Percentiles rank a stretch among this genome's conserved stretches.
Evolutionary conservation across 257 asterid species (phyloP).

Genomic region (Cynanchum wilfordii): DNA sequence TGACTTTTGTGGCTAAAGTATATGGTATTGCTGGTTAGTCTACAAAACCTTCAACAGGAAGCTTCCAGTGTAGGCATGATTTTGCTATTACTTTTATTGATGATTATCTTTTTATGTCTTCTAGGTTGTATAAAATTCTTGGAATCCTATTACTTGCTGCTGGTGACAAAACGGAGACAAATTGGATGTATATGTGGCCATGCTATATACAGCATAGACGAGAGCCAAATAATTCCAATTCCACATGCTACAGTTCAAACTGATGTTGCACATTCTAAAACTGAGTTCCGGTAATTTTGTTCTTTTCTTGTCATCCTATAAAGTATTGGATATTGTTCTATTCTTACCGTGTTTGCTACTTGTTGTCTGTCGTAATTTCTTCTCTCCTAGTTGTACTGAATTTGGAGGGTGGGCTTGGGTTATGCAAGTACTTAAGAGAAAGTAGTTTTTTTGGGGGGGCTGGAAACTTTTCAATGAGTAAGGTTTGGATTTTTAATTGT

Average conservation of each 20-base stretch:
- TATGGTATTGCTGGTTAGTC: conserved; percentile 96
- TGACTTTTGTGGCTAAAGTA: conserved; percentile 81
- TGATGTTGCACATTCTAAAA: conserved; percentile 96
- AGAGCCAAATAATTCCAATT: conserved; percentile 87
- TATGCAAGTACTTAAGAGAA: background rate
- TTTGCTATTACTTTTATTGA: conserved; percentile 7
- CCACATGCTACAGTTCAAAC: conserved; percentile 94
- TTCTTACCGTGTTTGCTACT: background rate
- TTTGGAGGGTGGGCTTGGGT: background rate
- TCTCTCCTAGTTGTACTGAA: background rate
- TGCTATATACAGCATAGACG: conserved; percentile 89
- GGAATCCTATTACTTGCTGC: conserved; percentile 89
- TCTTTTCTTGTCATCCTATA: background rate
- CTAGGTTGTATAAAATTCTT: conserved; percentile 86
- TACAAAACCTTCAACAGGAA: conserved; percentile 13
- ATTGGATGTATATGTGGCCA: conserved; percentile 94
- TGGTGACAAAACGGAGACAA: conserved; percentile 88
- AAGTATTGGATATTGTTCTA: background rate
- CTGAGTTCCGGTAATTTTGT: conserved; percentile 73
- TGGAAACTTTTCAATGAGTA: background rate
- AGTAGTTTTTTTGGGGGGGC: background rate
- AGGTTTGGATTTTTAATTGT: too few species aligned
- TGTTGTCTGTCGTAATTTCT: background rate
- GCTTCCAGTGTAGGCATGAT: conserved; percentile 9
- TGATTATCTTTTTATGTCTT: conserved; percentile 15